phyloP scores from a whole-genome alignment of 331 rosid species.

The Quercus phellos region DNA sequence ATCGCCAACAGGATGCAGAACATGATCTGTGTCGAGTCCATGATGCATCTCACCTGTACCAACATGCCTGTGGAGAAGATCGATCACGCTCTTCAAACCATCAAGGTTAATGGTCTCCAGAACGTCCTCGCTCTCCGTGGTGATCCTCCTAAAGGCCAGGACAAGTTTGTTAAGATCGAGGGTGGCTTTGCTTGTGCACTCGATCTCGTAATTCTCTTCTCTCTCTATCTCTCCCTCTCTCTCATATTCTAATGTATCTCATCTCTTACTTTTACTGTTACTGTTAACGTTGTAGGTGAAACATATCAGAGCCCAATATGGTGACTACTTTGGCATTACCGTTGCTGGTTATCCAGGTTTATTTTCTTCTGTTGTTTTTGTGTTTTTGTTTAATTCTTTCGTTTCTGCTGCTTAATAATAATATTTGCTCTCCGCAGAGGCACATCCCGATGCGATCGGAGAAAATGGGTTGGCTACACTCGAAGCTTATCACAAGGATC shows the following conservation, averaged over 20 bases:
- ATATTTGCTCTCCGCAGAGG: constrained; percentile 48
- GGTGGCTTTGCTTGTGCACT: constrained; percentile 97
- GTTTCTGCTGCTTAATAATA: not conserved
- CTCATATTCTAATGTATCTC: not conserved
- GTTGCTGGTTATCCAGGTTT: constrained; percentile 98
- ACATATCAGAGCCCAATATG: constrained; percentile 69
- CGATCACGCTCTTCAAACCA: constrained; percentile 80
- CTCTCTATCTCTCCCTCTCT: not conserved
- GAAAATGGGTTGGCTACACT: constrained; percentile 67
- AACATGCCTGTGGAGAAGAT: constrained; percentile 95
- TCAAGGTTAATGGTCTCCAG: constrained; percentile 84
- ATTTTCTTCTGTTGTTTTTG: not conserved
- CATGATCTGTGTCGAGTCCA: constrained; percentile 72
- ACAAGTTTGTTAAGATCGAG: constrained; percentile 76
- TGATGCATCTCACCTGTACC: constrained; percentile 99
- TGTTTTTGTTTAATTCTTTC: not conserved
- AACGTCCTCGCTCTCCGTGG: constrained; percentile 97
- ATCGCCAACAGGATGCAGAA: constrained; percentile 94
- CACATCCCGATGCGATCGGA: constrained; percentile 84
- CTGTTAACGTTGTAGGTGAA: constrained; percentile 43
- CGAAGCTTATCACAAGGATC: constrained; percentile 77
- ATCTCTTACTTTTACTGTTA: not conserved
- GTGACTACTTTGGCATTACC: constrained; percentile 92
- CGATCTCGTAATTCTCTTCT: constrained; percentile 49
- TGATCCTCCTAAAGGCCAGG: constrained; percentile 98